Evolutionary conservation across 345 rosid species (phyloP), one percentile per base, ranked within the genome.

Genomic region (Lumnitzera littorea): DNA sequence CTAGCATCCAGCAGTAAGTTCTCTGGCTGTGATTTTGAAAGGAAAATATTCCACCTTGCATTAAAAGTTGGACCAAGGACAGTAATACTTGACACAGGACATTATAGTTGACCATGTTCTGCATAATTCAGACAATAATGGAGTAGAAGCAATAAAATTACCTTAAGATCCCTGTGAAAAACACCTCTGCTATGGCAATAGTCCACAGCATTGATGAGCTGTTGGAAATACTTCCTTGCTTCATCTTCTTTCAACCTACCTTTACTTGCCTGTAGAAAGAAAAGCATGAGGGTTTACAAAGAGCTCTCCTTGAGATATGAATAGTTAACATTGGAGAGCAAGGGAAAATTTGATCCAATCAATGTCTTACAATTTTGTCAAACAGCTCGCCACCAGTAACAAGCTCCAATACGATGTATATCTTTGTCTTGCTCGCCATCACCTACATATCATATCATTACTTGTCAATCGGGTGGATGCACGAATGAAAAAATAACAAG

Each of bases 311-410:
- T 16, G 29, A 20, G 53, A 15, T 59, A 29, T 24, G 55, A 48
- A 24, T 9, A 29, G 11, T 27, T 50, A 31, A 41, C 5, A 47
- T 48, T 13, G 17, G 24, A 10, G 25, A 10, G 25, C 7, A 27
- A 11, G 17, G 48, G 43, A 36, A 36, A 13, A 51, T 23, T 47
- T 48, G 51, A 57, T 50, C 49, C 56, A 70, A 59, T 7, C 15
- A 17, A n/a, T 51, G 12, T 57, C 92, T 83, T 81, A 95, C 99
- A 70, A 95, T 95, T 81, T 84, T 88, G 77, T 95, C 96, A 64
- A 95, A 90, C 70, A 94, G 96, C 81, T 95, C 99, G 25, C 97
- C 97, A 36, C 99, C 99, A 53, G 99, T 91, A 23, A 86, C 92
- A 48, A 95, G 87, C 65, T 95, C 91, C 77, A 95, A 57, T 48